Evolutionary conservation across 495 filamentous ascomycete genomes (phyloP).

Genomic region (Neurospora sp.): DNA sequence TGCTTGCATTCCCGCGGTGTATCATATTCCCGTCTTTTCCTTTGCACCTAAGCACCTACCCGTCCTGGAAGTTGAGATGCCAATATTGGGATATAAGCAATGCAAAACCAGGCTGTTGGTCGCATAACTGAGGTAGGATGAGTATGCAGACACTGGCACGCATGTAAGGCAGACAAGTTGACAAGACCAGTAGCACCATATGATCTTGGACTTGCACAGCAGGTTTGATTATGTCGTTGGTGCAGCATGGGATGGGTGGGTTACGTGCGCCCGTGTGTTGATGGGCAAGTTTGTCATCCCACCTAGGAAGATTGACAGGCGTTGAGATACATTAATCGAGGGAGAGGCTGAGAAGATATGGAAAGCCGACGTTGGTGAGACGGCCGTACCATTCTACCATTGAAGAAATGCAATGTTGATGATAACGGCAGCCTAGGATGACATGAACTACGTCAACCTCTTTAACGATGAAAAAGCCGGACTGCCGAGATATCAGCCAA

Average conservation of each 20-base stretch:
- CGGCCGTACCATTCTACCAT: not conserved
- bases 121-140: not conserved
- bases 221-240: not conserved
- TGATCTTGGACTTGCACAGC: not conserved
- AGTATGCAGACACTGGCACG: not conserved
- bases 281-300: not conserved
- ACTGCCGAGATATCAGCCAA: not conserved
- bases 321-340: not conserved
- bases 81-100: not conserved
- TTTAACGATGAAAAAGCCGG: not conserved
- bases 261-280: not conserved
- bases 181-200: not conserved
- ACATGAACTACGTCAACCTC: not conserved
- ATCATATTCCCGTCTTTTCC: not conserved
- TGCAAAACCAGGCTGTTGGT: not conserved
- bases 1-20: not conserved
- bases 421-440: not conserved
- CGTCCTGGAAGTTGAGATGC: constrained; percentile 6
- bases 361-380: not conserved
- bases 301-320: not conserved
- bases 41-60: constrained; percentile 5
- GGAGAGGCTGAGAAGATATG: not conserved
- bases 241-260: not conserved
- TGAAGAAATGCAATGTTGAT: not conserved
- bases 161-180: not conserved